Evolutionary conservation across 805 yeast genomes (phyloP).

Genomic region (Saccharomyces kudriavzevii): DNA sequence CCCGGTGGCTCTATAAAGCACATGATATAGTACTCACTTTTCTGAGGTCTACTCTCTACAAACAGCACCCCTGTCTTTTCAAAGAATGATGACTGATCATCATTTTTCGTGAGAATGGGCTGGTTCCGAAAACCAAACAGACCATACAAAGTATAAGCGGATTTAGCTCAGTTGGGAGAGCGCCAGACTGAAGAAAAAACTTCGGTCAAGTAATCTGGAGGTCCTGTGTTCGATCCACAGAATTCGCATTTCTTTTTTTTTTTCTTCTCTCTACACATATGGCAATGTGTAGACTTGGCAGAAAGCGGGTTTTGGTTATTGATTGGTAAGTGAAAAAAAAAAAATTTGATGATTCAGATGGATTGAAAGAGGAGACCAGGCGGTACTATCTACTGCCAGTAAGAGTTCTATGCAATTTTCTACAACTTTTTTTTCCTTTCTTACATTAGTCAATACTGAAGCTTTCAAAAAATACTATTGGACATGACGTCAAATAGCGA

Average conservation of each 20-base stretch:
- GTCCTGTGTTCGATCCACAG: constrained; percentile 87
- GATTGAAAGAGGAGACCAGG: not conserved
- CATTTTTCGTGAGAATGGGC: not conserved
- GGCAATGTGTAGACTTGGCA: not conserved
- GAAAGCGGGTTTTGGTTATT: not conserved
- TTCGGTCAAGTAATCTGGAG: constrained; percentile 41
- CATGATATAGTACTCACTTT: no score
- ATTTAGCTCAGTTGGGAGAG: constrained; percentile 40
- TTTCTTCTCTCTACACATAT: not conserved
- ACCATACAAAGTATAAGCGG: constrained; percentile 18
- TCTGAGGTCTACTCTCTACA: not conserved
- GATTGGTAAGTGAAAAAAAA: not conserved
- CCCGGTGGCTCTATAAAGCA: no score
- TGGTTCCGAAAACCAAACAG: not conserved
- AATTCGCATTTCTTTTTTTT: constrained; percentile 40
- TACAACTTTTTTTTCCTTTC: not conserved
- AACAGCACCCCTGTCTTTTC: not conserved
- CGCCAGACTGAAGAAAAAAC: constrained; percentile 35
- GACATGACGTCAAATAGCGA: not conserved
- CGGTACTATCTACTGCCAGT: not conserved
- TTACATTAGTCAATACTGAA: not conserved
- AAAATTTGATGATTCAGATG: not conserved
- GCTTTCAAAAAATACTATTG: not conserved
- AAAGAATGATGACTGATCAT: not conserved
- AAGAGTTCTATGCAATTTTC: not conserved